phyloP scores from a whole-genome alignment of 257 asterid species.

The Solanum ossicruentum region DNA sequence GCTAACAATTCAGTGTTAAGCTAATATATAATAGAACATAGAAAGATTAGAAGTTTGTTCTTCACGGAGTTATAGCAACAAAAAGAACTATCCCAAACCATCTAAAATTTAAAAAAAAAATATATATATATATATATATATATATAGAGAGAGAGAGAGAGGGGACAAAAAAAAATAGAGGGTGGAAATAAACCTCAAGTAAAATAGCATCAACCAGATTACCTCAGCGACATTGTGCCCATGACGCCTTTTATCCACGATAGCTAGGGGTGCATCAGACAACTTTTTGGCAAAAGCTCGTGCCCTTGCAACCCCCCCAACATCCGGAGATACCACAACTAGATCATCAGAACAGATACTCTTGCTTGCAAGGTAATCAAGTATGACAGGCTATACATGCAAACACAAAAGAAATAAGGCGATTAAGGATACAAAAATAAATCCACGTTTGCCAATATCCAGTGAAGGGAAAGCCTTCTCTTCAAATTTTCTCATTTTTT shows the following conservation, averaged over 20 bases:
- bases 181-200: background rate
- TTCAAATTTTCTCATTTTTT: background rate
- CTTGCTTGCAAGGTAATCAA: conserved; percentile 94
- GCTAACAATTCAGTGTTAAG: background rate
- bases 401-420: background rate
- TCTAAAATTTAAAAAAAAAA: background rate
- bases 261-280: conserved; percentile 94
- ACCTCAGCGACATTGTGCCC: conserved; percentile 92
- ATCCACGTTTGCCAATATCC: background rate
- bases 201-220: background rate
- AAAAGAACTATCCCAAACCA: background rate
- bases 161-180: background rate
- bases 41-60: background rate
- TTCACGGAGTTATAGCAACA: background rate
- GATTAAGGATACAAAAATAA: background rate
- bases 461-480: background rate
- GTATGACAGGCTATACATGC: conserved; percentile 65
- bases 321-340: conserved; percentile 95
- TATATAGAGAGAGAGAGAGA: background rate
- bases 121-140: background rate
- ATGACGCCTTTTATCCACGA: conserved; percentile 88
- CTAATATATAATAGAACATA: background rate
- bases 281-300: conserved; percentile 87
- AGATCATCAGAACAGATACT: conserved; percentile 56
- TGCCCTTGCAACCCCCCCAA: conserved; percentile 96